Percentiles rank a stretch among this genome's conserved stretches.
Conservation (phyloP, 179 eudicot species). For the Heliamphora pulchella region DNA sequence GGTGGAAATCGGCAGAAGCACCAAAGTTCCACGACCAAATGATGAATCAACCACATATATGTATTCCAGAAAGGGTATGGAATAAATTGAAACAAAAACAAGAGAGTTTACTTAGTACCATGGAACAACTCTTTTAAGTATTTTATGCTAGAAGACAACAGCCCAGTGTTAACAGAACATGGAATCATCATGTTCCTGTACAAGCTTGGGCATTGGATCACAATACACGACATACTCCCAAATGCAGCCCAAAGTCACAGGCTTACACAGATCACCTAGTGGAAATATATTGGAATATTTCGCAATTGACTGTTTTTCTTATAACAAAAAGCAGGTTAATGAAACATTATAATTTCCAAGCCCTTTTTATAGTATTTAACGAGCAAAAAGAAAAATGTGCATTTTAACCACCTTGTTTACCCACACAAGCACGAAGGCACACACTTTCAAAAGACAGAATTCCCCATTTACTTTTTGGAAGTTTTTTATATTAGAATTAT, state of each 20-base stretch:
- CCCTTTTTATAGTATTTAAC: background rate
- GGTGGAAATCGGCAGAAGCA: background rate
- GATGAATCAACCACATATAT: background rate
- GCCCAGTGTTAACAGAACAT: background rate
- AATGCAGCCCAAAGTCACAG: background rate
- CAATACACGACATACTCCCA: background rate
- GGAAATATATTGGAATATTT: background rate
- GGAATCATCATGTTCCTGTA: background rate
- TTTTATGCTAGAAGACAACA: background rate
- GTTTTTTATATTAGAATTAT: background rate
- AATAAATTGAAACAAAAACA: background rate
- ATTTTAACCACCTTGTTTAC: background rate
- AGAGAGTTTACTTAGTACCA: too few relatives aligned
- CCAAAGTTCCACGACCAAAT: background rate
- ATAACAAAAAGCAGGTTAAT: background rate
- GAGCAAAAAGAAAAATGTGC: background rate
- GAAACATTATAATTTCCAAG: background rate
- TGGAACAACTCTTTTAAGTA: background rate
- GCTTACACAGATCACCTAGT: background rate
- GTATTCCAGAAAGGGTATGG: background rate
- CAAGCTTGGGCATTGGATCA: background rate
- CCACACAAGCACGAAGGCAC: background rate
- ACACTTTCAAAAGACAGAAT: background rate
- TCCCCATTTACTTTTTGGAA: background rate
- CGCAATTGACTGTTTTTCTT: background rate